phyloP scores from a whole-genome alignment of 2,329 filamentous ascomycete species.

The Penicillium sp. region DNA sequence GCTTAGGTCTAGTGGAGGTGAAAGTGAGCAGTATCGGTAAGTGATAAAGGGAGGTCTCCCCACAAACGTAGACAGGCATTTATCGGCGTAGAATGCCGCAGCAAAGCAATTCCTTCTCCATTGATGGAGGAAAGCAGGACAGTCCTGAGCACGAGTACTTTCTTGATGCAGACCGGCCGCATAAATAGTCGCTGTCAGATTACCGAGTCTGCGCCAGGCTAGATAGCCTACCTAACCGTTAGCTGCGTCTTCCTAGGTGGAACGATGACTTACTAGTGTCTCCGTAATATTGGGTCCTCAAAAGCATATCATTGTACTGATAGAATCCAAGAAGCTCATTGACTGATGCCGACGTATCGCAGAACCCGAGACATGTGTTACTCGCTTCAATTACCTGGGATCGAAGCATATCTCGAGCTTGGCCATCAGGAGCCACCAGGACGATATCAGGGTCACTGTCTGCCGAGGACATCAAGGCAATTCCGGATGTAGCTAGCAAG shows the following conservation, averaged over 20 bases:
- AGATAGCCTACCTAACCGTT: conserved; percentile 44
- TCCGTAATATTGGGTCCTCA: conserved; percentile 41
- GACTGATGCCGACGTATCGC: conserved; percentile 38
- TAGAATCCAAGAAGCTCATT: conserved; percentile 42
- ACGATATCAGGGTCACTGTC: conserved; percentile 38
- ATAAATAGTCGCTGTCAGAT: conserved; percentile 53
- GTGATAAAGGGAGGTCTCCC: conserved; percentile 55
- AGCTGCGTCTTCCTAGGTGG: conserved; percentile 25
- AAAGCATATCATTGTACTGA: conserved; percentile 39
- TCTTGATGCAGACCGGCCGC: conserved; percentile 55
- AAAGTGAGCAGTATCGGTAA: conserved; percentile 48
- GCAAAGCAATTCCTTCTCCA: conserved; percentile 49
- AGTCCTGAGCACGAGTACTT: conserved; percentile 32
- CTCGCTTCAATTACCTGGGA: conserved; percentile 41
- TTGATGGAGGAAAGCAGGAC: conserved; percentile 47
- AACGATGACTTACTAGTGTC: conserved; percentile 39
- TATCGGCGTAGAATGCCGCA: conserved; percentile 53
- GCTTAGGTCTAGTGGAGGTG: conserved; percentile 40
- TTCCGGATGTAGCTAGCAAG: conserved; percentile 45
- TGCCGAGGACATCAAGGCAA: conserved; percentile 37
- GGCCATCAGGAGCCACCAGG: conserved; percentile 25
- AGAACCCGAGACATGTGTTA: conserved; percentile 38
- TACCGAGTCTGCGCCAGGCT: conserved; percentile 54
- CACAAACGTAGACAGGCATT: conserved; percentile 56
- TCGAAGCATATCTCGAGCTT: conserved; percentile 35